These are phyloP conservation scores for Gremmenia infestans DNA, from an alignment of 2,329 filamentous ascomycete species.

Conservation along the genomic window DNA sequence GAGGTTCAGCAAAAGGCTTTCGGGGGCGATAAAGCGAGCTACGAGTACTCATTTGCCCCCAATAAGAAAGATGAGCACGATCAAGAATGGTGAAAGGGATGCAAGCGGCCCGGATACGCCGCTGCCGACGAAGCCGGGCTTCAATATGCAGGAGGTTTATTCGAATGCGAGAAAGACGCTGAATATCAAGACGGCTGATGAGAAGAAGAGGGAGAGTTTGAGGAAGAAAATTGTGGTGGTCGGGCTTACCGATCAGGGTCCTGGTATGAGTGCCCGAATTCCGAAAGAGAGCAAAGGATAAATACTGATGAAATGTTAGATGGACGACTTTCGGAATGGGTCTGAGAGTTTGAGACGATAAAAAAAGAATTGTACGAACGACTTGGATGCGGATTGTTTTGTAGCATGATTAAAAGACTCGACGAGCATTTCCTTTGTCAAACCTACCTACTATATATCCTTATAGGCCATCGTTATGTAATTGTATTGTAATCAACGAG, in stretches of 20 bases:
- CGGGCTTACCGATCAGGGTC: conserved; percentile 22
- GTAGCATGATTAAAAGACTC: no score
- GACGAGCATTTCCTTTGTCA: no score
- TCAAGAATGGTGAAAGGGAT: conserved; percentile 11
- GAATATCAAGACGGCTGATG: conserved; percentile 8
- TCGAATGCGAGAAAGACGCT: conserved; percentile 18
- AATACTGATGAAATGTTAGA: neutral
- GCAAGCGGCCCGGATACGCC: conserved; percentile 18
- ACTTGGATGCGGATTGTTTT: no score
- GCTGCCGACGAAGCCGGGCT: conserved; percentile 8
- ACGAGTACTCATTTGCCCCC: conserved; percentile 1
- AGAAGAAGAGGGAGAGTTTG: conserved; percentile 22
- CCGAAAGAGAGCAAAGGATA: neutral
- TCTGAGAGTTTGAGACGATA: neutral
- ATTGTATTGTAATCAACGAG: no score
- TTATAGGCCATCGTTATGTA: no score
- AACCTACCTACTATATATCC: no score
- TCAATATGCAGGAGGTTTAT: conserved; percentile 17
- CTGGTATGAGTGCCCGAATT: conserved; percentile 14
- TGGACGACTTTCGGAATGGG: conserved; percentile 5
- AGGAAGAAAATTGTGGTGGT: conserved; percentile 25
- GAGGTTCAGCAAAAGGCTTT: conserved; percentile 5
- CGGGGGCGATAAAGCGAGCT: conserved; percentile 12
- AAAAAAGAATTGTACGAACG: neutral
- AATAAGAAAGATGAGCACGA: conserved; percentile 3